Evolutionary conservation across 1,284 basidiomycete genomes (phyloP).

Genomic region (Fomitiporia mediterranea): DNA sequence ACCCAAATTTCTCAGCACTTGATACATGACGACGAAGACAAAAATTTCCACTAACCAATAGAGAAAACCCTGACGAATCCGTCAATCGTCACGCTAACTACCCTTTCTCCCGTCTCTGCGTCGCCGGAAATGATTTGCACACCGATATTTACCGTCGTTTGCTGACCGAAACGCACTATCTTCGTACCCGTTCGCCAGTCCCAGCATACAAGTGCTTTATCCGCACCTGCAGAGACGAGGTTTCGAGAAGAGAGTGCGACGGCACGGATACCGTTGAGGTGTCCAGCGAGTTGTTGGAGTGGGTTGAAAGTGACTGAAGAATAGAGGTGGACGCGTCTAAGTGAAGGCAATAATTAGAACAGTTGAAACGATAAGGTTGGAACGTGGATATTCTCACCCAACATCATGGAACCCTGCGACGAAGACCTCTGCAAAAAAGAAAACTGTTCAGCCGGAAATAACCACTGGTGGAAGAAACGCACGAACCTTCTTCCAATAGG

Average conservation of each 20-base stretch:
- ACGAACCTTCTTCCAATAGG: conserved; percentile 68
- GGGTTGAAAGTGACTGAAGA: conserved; percentile 76
- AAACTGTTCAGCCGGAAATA: conserved; percentile 8
- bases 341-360: conserved; percentile 6
- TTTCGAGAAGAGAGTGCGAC: conserved; percentile 82
- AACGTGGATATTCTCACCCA: conserved; percentile 53
- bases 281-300: conserved; percentile 79
- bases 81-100: conserved; percentile 88
- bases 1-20: not conserved
- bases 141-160: conserved; percentile 88
- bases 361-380: not conserved
- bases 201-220: conserved; percentile 90
- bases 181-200: conserved; percentile 83
- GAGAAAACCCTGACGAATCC: conserved; percentile 88
- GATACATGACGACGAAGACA: not conserved
- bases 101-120: conserved; percentile 63
- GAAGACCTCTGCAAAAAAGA: conserved; percentile 59
- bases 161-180: conserved; percentile 87
- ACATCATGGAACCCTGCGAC: conserved; percentile 92
- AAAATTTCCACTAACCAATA: conserved; percentile 53
- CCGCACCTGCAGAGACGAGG: conserved; percentile 84
- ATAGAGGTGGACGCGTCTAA: conserved; percentile 75
- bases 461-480: not conserved
- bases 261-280: conserved; percentile 78
- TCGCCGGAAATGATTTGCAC: conserved; percentile 69